phyloP scores from a whole-genome alignment of 1,284 basidiomycete genomes.

The Irpex sp. region DNA sequence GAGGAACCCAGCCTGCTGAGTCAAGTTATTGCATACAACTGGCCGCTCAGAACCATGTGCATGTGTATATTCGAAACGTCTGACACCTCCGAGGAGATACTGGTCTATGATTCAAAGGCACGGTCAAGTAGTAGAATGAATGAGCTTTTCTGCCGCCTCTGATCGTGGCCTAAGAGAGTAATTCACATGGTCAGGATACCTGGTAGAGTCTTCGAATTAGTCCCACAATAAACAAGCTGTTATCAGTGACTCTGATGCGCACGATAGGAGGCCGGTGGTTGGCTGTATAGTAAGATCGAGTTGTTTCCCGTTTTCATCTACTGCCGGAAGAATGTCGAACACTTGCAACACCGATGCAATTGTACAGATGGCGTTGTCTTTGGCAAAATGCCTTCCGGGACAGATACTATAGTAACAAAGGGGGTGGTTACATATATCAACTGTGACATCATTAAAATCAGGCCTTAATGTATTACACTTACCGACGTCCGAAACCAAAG shows the following conservation, averaged over 20 bases:
- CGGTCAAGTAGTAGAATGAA: not conserved
- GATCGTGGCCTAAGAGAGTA: not conserved
- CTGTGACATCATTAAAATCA: not conserved
- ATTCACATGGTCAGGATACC: not conserved
- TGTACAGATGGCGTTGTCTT: conserved; percentile 46
- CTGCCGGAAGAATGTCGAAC: conserved; percentile 40
- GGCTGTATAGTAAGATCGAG: not conserved
- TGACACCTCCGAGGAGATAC: too few relatives aligned
- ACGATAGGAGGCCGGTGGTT: not conserved
- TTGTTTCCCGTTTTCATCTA: conserved; percentile 21
- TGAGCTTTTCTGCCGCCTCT: not conserved
- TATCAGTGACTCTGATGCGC: not conserved
- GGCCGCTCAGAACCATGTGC: too few relatives aligned
- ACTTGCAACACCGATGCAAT: conserved; percentile 45
- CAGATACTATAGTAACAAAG: conserved; percentile 29
- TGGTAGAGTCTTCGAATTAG: not conserved
- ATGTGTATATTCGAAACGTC: too few relatives aligned
- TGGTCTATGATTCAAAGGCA: too few relatives aligned
- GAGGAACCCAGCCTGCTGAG: too few relatives aligned
- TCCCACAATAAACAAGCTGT: not conserved
- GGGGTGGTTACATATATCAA: not conserved
- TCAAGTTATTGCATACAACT: too few relatives aligned
- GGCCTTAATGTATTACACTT: too few relatives aligned
- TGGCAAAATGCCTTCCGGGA: conserved; percentile 27
- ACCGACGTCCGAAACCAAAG: conserved; percentile 30